Evolutionary conservation across 768 basidiomycete genomes (phyloP), one percentile per base, ranked within the genome.

Genomic region (Phylloporus rhodoxanthus): DNA sequence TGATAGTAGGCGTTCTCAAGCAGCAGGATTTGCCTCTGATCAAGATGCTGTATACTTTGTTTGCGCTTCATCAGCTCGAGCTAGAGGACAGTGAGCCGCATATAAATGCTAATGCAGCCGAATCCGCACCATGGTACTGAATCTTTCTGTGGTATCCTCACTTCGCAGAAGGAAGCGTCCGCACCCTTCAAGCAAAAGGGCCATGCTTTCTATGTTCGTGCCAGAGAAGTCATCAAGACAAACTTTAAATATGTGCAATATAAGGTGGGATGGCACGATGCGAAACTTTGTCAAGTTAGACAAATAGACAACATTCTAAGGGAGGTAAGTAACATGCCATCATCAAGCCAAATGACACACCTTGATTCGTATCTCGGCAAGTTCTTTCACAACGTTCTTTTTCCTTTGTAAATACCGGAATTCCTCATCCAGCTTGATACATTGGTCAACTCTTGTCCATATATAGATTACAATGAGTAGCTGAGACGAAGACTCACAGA

Each of bases 1-100:
- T 93, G 93, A 66, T 98, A 98, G 66, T 96, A 99, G 0, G 96
- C 96, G 65, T 99, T 99, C 68, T 98, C 96, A 26, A 99, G 78
- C 53, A 97, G 71, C 14, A 97, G 76, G 6, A 84, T 72, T 61
- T 98, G 91, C 15, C 93, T 76, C 62, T 91, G 86, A 67, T 98
- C 96, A 29, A 99, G 81, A 63, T 97, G 92, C 56, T 91, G 85
- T 73, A 92, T 78, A 47, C 77, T 85, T 75, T 96, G 93, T 71
- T 98, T 98, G 38, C 95, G 81, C 51, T 87, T 80, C 90, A 97
- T 91, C 25, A 96, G 72, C 59, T 98, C 96, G 30, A 99, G 74
- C 91, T 94, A 51, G 39, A 41, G 7, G 45, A 52, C 17, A n/a
- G 25, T 63, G 15, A 63, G 53, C n/a, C n/a, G 0, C 26, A n/a